A percentile compares a stretch with the other conserved stretches of the same genome.
Conservation (phyloP, 2,329 filamentous ascomycete species). For the Beauveria scarabaeidicola region DNA sequence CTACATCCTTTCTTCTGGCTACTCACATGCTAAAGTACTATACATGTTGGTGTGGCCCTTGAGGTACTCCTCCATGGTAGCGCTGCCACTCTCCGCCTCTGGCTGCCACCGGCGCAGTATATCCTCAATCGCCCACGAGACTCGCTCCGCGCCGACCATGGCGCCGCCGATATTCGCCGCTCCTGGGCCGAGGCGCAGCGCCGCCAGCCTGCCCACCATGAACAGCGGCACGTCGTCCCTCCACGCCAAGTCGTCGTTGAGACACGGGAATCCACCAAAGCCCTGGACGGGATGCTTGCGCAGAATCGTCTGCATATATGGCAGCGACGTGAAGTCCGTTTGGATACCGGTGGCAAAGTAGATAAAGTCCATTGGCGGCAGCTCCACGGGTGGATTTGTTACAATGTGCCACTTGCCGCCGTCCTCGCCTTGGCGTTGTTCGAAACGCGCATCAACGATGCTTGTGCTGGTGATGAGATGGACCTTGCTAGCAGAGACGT, state of each 20-base stretch:
- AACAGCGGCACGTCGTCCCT: slow-evolving; percentile 63
- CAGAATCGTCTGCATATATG: slow-evolving; percentile 52
- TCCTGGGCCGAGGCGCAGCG: slow-evolving; percentile 60
- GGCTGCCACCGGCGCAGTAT: slow-evolving; percentile 22
- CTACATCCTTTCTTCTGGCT: neutral
- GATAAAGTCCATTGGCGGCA: slow-evolving; percentile 58
- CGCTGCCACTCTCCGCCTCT: slow-evolving; percentile 8
- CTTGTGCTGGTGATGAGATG: slow-evolving; percentile 49
- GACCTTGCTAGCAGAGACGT: slow-evolving; percentile 43
- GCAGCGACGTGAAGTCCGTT: slow-evolving; percentile 51
- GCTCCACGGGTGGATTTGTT: slow-evolving; percentile 40
- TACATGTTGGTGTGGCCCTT: slow-evolving; percentile 12
- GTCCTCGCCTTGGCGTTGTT: slow-evolving; percentile 26
- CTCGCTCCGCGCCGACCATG: slow-evolving; percentile 62
- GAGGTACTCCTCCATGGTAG: slow-evolving; percentile 5
- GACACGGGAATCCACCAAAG: slow-evolving; percentile 59
- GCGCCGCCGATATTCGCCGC: slow-evolving; percentile 68
- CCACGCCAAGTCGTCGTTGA: slow-evolving; percentile 74
- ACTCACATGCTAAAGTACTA: slow-evolving; percentile 6
- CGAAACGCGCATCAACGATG: slow-evolving; percentile 43
- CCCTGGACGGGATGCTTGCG: slow-evolving; percentile 51
- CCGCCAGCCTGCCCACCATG: slow-evolving; percentile 58
- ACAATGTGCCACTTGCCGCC: slow-evolving; percentile 32
- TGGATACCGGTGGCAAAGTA: slow-evolving; percentile 69
- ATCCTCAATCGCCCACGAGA: slow-evolving; percentile 62